These are phyloP conservation scores for Hansenula anomala DNA, from an alignment of 1,139 yeast species.

Conservation along the genomic window DNA sequence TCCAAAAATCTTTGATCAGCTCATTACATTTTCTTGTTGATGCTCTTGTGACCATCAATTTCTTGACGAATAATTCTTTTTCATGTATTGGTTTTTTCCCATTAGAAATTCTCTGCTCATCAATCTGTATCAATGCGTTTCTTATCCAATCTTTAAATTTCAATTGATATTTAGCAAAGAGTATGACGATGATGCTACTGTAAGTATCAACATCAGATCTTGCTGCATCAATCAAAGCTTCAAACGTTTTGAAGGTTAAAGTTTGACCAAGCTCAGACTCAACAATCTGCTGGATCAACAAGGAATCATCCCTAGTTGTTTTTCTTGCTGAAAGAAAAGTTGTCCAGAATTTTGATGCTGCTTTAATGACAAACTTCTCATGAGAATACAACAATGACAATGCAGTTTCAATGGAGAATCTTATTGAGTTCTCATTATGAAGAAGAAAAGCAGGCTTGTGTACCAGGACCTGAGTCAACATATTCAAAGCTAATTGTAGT, in stretches of 20 bases:
- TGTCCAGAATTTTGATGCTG: constrained; percentile 65
- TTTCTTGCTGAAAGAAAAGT: constrained; percentile 47
- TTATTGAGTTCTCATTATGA: constrained; percentile 33
- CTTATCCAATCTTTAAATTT: constrained; percentile 43
- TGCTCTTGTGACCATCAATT: constrained; percentile 60
- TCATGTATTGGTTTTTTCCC: constrained; percentile 19
- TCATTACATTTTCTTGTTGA: constrained; percentile 48
- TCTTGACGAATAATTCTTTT: constrained; percentile 39
- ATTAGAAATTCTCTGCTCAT: constrained; percentile 23
- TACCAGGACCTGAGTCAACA: constrained; percentile 47
- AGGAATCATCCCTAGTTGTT: constrained; percentile 47
- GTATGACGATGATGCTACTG: constrained; percentile 47
- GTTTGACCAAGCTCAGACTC: constrained; percentile 34
- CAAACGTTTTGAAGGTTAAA: constrained; percentile 30
- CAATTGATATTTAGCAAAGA: constrained; percentile 50
- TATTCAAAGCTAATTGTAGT: constrained; percentile 47
- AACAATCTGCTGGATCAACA: constrained; percentile 28
- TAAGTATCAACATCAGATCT: constrained; percentile 60
- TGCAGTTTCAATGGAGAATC: constrained; percentile 28
- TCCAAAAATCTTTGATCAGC: constrained; percentile 63
- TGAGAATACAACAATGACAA: constrained; percentile 43
- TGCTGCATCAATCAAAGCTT: constrained; percentile 40
- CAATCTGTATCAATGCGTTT: constrained; percentile 27
- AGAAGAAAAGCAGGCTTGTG: constrained; percentile 46
- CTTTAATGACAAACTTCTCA: constrained; percentile 63